Base-by-base conservation (phyloP, 176 grass and related monocot species). In the Pharus latifolius region DNA sequence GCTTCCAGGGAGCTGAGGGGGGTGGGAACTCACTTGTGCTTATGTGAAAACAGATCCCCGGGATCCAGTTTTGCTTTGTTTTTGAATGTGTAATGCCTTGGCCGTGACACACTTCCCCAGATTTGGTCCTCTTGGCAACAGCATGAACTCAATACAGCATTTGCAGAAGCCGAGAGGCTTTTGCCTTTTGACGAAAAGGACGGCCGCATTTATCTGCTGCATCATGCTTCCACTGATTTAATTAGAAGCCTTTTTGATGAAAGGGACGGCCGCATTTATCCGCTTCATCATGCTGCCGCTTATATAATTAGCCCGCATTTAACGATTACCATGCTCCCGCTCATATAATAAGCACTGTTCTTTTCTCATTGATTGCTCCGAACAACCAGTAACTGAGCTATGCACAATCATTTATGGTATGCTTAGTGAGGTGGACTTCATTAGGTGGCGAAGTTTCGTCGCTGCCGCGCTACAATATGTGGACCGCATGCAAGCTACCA, bases 361-460 rank as follows among this genome's bases (percentile, higher is more conserved):
- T 22, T 28, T 19, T 59, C 17, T 67, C 53, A 54, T 84, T 79
- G 43, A 74, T 78, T 59, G 53, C 35, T 35, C 60, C 45, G 22
- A 61, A 67, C 52, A 33, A 40, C 24, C 59, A 17, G 30, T 15
- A 6, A 7, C 26, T 17, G 34, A 10, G 26, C 5, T 17, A 35
- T 84, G 45, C 60, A 54, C 67, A 61, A 3, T 68, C 13, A 13
- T 40, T 38, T 44, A 69, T 17, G 28, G 43, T 29, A n/a, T n/a
- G n/a, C n/a, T n/a, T n/a, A n/a, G n/a, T n/a, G n/a, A n/a, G n/a
- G n/a, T n/a, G n/a, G 0, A 34, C 12, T 25, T 60, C 14, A 62
- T 48, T 55, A 63, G 76, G 76, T 85, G 82, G 62, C 82, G 54
- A 14, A 69, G 45, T 7, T n/a, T 12, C 23, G 9, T 10, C 10